Evolutionary conservation across 257 asterid genomes (phyloP), one percentile per base, ranked within the genome.

Genomic region (Nicotiana obtusifolia): DNA sequence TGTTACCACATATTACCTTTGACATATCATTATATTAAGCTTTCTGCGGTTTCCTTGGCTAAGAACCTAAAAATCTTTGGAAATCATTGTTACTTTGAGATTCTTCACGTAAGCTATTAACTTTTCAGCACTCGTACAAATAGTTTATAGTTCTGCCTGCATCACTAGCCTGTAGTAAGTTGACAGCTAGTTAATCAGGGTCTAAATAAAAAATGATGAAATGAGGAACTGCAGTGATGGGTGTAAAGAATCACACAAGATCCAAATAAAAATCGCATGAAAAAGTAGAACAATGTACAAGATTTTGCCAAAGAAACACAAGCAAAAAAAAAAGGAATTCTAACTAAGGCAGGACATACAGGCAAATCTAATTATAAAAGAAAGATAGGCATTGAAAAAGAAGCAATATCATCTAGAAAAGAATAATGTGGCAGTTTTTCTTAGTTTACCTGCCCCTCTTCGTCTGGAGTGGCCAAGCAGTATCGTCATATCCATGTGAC

Each of bases 401-500:
- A 30, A 44, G 78, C 41, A 73, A 22, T 14, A 65, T 73, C 79
- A 47, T 73, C 60, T 14, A 47, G 22, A 47, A 44, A 73, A 1
- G 57, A 71, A 33, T 57, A 41, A 31, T 35, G 24, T 14, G 26
- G 10, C n/a, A 78, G 56, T 37, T 85, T 57, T 37, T 60, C 61
- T 20, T 52, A 16, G 59, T 10, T 62, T 86, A 95, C 99, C 96
- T 96, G 82, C 98, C 97, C n/a, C 88, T 90, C 83, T 94, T 96
- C 59, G 91, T 90, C 81, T 92, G 98, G 41, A 96, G 88, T 71
- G 99, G 85, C 98, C 98, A 96, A 11, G 93, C 17, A 83, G 88
- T 81, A 84, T 94, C 98, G 8, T 96, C 99, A 47, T 82, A 96
- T 77, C 97, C 97, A 81, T 90, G 91, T 22, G 95, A 89, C 17